These are phyloP conservation scores for Hypoxylon rubiginosum DNA, from an alignment of 2,329 filamentous ascomycete species.

Conservation along the genomic window DNA sequence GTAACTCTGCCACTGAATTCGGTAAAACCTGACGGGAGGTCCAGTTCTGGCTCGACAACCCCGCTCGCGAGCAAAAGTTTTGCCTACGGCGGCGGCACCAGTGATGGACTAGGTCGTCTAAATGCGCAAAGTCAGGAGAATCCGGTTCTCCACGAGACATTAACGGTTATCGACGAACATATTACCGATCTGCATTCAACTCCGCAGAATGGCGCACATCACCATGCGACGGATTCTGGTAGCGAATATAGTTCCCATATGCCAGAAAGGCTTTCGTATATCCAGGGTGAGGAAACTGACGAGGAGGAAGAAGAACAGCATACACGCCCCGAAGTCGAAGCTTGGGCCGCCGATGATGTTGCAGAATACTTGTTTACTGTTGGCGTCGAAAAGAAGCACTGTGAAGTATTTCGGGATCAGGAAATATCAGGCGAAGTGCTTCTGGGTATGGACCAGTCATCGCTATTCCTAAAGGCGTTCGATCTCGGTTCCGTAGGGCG, in stretches of 20 bases:
- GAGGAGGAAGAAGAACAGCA: constrained; percentile 86
- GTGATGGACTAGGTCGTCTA: constrained; percentile 58
- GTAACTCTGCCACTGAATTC: constrained; percentile 60
- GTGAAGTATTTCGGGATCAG: constrained; percentile 93
- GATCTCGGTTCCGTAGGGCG: constrained; percentile 92
- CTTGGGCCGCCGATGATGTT: constrained; percentile 85
- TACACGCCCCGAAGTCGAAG: constrained; percentile 77
- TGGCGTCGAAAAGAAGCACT: constrained; percentile 90
- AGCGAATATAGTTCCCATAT: constrained; percentile 90
- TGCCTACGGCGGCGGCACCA: constrained; percentile 53
- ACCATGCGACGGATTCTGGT: constrained; percentile 78
- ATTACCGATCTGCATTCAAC: constrained; percentile 84
- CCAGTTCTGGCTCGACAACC: constrained; percentile 47
- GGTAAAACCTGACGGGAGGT: constrained; percentile 53
- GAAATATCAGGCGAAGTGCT: constrained; percentile 96
- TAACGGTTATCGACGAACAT: constrained; percentile 97
- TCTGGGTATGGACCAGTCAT: constrained; percentile 94
- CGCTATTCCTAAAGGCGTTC: constrained; percentile 95
- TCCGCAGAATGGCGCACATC: constrained; percentile 65
- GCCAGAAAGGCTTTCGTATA: constrained; percentile 85
- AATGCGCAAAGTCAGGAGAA: constrained; percentile 64
- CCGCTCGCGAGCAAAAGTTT: constrained; percentile 49
- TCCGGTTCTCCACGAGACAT: constrained; percentile 87
- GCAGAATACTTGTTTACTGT: constrained; percentile 88
- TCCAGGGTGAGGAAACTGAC: constrained; percentile 94